Conservation (phyloP, 2,329 filamentous ascomycete genomes). For the Ascochyta clinopodiicola region DNA sequence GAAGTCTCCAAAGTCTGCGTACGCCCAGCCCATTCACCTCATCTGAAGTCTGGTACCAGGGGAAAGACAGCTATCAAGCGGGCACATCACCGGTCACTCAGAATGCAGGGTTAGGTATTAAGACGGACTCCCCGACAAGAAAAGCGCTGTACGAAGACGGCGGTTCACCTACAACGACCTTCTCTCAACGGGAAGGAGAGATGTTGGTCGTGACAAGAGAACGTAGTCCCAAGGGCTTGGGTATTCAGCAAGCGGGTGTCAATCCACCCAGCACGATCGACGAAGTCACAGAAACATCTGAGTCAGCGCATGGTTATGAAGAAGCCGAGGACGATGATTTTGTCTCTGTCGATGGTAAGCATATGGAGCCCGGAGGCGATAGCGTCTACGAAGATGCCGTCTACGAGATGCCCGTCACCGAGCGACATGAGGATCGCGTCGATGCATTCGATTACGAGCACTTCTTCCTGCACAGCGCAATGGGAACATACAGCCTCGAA, state of each 20-base stretch:
- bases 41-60: slow-evolving; percentile 65
- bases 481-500: slow-evolving; percentile 74
- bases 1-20: slow-evolving; percentile 76
- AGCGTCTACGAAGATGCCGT: slow-evolving; percentile 57
- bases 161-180: slow-evolving; percentile 20
- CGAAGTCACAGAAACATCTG: slow-evolving; percentile 31
- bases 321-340: slow-evolving; percentile 50
- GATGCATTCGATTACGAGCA: slow-evolving; percentile 97
- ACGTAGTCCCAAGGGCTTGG: slow-evolving; percentile 13
- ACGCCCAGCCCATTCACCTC: slow-evolving; percentile 81
- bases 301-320: slow-evolving; percentile 34
- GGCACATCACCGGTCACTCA: slow-evolving; percentile 31
- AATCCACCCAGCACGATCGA: slow-evolving; percentile 29
- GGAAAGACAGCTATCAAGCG: slow-evolving; percentile 40
- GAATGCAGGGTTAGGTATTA: slow-evolving; percentile 41
- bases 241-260: slow-evolving; percentile 29
- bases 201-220: slow-evolving; percentile 13
- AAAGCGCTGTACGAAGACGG: slow-evolving; percentile 30
- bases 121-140: slow-evolving; percentile 32
- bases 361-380: slow-evolving; percentile 27
- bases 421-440: slow-evolving; percentile 87
- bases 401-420: slow-evolving; percentile 45
- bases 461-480: slow-evolving; percentile 91
- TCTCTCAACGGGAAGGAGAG: slow-evolving; percentile 29
- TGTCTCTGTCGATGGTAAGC: slow-evolving; percentile 43